Conservation (phyloP, 192 early-diverging fungal species). For the Backusella tuberculispora region DNA sequence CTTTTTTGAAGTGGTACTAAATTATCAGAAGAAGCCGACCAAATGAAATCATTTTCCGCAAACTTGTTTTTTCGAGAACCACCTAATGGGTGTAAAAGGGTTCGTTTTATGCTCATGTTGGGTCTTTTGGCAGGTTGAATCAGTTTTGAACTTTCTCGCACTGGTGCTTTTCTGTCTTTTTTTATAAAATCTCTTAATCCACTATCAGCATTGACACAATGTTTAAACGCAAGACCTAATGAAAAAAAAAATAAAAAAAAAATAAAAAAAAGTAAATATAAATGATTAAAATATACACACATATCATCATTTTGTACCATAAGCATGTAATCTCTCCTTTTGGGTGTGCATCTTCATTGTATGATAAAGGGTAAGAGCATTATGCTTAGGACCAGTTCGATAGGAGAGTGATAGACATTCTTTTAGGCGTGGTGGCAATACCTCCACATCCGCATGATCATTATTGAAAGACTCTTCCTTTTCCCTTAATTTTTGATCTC, state of each 20-base stretch:
- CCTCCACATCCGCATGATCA: slow-evolving; percentile 8
- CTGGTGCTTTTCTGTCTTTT: slow-evolving; percentile 28
- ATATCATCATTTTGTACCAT: slow-evolving; percentile 29
- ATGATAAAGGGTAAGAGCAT: slow-evolving; percentile 42
- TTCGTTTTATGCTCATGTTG: slow-evolving; percentile 20
- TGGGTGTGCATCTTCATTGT: slow-evolving; percentile 40
- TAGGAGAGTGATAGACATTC: slow-evolving; percentile 42
- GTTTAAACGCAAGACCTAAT: slow-evolving; percentile 38
- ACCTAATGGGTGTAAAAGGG: slow-evolving; percentile 11
- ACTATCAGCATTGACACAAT: slow-evolving; percentile 40
- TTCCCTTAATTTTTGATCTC: slow-evolving; percentile 18
- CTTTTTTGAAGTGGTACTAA: slow-evolving; percentile 1
- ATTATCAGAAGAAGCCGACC: slow-evolving; percentile 21
- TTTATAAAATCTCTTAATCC: slow-evolving; percentile 30
- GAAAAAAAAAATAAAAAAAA: slow-evolving; percentile 6
- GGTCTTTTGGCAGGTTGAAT: slow-evolving; percentile 6
- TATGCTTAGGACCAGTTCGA: slow-evolving; percentile 35
- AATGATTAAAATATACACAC: background rate
- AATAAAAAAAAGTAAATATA: background rate
- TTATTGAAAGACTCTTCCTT: slow-evolving; percentile 13
- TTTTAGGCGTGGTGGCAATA: slow-evolving; percentile 21
- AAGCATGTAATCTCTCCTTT: slow-evolving; percentile 33
- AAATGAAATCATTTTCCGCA: slow-evolving; percentile 15
- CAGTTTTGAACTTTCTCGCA: slow-evolving; percentile 25
- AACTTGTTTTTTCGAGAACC: slow-evolving; percentile 15